Percentiles rank a stretch among this genome's conserved stretches.
phyloP scores from a whole-genome alignment of 805 yeast species.

The Sugiyamaella floridensis region DNA sequence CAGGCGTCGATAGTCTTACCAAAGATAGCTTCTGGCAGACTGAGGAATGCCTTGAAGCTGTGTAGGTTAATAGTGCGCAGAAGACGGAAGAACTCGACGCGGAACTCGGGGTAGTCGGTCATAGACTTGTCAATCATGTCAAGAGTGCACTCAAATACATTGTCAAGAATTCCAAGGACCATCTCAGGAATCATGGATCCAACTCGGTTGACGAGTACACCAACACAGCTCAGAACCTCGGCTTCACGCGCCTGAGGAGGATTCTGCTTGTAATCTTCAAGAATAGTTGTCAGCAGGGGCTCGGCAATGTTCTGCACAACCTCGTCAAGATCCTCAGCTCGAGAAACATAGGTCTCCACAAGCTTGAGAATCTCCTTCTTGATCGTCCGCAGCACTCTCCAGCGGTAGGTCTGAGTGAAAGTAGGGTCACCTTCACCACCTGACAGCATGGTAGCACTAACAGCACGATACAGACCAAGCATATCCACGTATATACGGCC shows the following conservation, averaged over 20 bases:
- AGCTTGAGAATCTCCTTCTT: conserved; percentile 88
- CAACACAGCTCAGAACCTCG: conserved; percentile 91
- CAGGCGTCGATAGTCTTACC: conserved; percentile 88
- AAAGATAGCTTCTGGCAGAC: conserved; percentile 88
- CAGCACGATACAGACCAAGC: conserved; percentile 84
- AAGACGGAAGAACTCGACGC: conserved; percentile 90
- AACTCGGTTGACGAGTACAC: conserved; percentile 79
- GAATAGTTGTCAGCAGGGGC: conserved; percentile 74
- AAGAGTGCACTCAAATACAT: conserved; percentile 89
- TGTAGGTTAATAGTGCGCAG: conserved; percentile 79
- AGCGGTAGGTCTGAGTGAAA: conserved; percentile 92
- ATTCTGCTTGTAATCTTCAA: conserved; percentile 80
- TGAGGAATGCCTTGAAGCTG: conserved; percentile 78
- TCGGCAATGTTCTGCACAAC: conserved; percentile 76
- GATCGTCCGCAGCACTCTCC: conserved; percentile 90
- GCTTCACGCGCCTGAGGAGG: conserved; percentile 98
- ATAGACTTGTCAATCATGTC: conserved; percentile 94
- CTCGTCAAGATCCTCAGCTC: conserved; percentile 79
- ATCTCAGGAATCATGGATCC: conserved; percentile 86
- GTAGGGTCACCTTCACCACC: conserved; percentile 72
- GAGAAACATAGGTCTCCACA: conserved; percentile 80
- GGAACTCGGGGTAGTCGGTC: conserved; percentile 94
- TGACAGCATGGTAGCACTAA: conserved; percentile 69
- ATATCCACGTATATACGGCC: conserved; percentile 81
- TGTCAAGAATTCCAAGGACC: conserved; percentile 77